Evolutionary conservation across 148 eudicot genomes (phyloP).

Genomic region (Salicornia ramosissima): DNA sequence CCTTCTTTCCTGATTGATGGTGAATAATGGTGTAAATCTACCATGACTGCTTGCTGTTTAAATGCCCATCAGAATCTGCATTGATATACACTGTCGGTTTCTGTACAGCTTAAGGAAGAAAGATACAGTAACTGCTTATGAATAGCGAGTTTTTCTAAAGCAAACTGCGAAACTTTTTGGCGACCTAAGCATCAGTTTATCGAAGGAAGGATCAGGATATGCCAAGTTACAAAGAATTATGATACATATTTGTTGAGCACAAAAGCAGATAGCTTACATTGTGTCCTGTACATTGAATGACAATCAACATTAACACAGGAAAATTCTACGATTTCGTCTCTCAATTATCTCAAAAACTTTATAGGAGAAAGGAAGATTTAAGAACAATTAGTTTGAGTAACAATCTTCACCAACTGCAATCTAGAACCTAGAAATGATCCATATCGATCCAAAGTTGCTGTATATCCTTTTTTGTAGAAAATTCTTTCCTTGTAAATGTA

Average conservation of each 20-base stretch:
- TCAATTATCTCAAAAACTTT: too few relatives aligned
- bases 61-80: not conserved
- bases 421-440: too few relatives aligned
- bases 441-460: too few relatives aligned
- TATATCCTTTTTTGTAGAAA: not conserved
- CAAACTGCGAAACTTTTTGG: not conserved
- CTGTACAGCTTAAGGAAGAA: not conserved
- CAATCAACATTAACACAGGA: too few relatives aligned
- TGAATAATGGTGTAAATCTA: not conserved
- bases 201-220: not conserved
- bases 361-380: too few relatives aligned
- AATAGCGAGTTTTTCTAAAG: not conserved
- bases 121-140: not conserved
- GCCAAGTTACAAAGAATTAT: not conserved
- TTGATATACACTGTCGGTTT: not conserved
- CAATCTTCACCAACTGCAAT: too few relatives aligned
- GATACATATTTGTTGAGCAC: not conserved
- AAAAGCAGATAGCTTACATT: not conserved
- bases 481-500: slow-evolving; percentile 8
- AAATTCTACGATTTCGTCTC: too few relatives aligned
- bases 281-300: not conserved
- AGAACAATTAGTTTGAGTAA: too few relatives aligned
- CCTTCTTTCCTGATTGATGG: not conserved
- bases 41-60: not conserved
- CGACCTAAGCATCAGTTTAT: not conserved